phyloP scores from a whole-genome alignment of 805 yeast genomes.

The Yarrowia osloensis region DNA sequence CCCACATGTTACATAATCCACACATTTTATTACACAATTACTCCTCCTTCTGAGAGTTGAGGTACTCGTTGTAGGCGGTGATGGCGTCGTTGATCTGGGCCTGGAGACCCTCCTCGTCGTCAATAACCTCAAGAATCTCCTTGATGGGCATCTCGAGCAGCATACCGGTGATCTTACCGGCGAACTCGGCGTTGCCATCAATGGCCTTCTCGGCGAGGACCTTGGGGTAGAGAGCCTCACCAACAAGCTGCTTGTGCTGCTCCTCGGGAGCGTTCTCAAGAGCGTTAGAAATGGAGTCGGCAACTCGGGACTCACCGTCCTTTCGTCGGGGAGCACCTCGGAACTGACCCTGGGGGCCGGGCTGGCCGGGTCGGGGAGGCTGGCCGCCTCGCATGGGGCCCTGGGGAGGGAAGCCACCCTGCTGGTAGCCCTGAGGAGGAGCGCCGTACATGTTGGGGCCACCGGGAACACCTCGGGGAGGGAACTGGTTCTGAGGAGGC shows the following conservation, averaged over 20 bases:
- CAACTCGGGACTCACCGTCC: constrained; percentile 33
- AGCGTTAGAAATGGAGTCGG: constrained; percentile 59
- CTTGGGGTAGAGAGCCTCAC: constrained; percentile 95
- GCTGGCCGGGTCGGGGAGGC: constrained; percentile 37
- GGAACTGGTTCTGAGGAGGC: constrained; percentile 46
- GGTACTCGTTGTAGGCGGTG: constrained; percentile 89
- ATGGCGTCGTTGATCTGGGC: constrained; percentile 92
- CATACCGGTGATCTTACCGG: constrained; percentile 99
- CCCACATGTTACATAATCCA: constrained; percentile 5
- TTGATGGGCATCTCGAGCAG: constrained; percentile 90
- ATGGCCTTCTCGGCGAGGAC: constrained; percentile 83
- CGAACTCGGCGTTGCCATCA: constrained; percentile 75
- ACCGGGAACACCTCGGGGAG: constrained; percentile 68
- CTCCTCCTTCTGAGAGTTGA: constrained; percentile 31
- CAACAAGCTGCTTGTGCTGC: constrained; percentile 95
- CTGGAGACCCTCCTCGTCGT: constrained; percentile 85
- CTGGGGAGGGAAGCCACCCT: constrained; percentile 41
- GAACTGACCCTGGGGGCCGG: constrained; percentile 31
- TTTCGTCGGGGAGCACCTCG: constrained; percentile 33
- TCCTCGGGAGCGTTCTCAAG: constrained; percentile 72
- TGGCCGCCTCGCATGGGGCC: constrained; percentile 40
- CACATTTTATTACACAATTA: constrained; percentile 29
- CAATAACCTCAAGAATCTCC: constrained; percentile 84
- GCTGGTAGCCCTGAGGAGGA: constrained; percentile 67
- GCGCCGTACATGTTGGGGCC: constrained; percentile 74